Evolutionary conservation across 78 protist genomes (phyloP).

Genomic region (Protostelium mycophagum): DNA sequence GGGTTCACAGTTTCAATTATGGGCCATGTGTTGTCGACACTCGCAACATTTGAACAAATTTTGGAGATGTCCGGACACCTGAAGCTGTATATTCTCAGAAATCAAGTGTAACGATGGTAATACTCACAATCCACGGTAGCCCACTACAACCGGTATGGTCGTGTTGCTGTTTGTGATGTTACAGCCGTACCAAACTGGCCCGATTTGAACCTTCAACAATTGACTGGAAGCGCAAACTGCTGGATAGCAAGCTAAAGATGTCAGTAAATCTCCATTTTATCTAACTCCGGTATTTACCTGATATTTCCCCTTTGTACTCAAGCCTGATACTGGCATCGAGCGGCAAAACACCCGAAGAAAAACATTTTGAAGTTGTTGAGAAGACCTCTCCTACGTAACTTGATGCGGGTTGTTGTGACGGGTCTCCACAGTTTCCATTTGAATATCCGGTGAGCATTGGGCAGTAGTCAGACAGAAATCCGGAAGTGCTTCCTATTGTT

Average conservation of each 20-base stretch:
- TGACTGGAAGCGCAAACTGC: background rate
- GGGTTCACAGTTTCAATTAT: background rate
- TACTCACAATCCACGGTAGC: background rate
- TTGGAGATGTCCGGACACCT: conserved; percentile 23
- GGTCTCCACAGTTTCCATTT: background rate
- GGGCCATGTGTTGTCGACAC: conserved; percentile 23
- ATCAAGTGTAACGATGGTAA: background rate
- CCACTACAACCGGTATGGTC: background rate
- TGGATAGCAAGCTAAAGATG: conserved; percentile 16
- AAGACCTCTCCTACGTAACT: background rate
- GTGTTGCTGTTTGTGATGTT: background rate
- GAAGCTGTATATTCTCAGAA: background rate
- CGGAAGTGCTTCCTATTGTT: background rate
- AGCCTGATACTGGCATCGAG: background rate
- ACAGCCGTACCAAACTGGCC: conserved; percentile 8
- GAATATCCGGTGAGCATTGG: background rate
- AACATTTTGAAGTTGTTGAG: background rate
- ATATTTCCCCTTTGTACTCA: conserved; percentile 5
- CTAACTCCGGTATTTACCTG: conserved; percentile 13
- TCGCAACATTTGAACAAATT: background rate
- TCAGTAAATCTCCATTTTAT: background rate
- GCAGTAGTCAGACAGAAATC: background rate
- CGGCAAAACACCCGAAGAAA: background rate
- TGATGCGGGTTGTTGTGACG: background rate
- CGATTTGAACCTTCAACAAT: conserved; percentile 15